These are phyloP conservation scores for Peniophora sp. DNA, from an alignment of 1,284 basidiomycete species.

Conservation along the genomic window DNA sequence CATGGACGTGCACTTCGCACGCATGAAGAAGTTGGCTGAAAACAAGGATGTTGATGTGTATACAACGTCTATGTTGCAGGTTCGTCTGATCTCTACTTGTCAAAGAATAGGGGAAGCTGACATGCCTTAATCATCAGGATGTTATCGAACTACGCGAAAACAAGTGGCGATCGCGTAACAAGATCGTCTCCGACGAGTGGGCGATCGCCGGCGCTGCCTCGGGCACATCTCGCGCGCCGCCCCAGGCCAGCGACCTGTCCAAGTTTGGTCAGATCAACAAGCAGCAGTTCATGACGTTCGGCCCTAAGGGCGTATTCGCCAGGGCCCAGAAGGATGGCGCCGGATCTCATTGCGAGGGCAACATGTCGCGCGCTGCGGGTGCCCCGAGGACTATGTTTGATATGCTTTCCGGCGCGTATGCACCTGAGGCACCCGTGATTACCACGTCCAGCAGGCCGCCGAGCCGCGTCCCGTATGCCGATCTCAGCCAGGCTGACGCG, in stretches of 20 bases:
- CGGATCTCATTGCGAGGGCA: slow-evolving; percentile 45
- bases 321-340: slow-evolving; percentile 40
- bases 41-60: slow-evolving; percentile 73
- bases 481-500: slow-evolving; percentile 26
- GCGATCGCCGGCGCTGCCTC: slow-evolving; percentile 55
- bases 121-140: slow-evolving; percentile 14
- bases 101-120: background rate
- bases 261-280: slow-evolving; percentile 82
- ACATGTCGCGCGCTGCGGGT: slow-evolving; percentile 72
- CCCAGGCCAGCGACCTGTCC: slow-evolving; percentile 80
- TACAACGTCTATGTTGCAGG: slow-evolving; percentile 94
- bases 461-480: slow-evolving; percentile 43
- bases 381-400: slow-evolving; percentile 80
- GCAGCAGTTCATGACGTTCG: slow-evolving; percentile 58
- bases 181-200: slow-evolving; percentile 74
- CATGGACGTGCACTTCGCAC: slow-evolving; percentile 89
- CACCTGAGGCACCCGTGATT: slow-evolving; percentile 40
- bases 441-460: slow-evolving; percentile 40
- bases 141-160: slow-evolving; percentile 83
- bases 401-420: slow-evolving; percentile 46
- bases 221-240: slow-evolving; percentile 50
- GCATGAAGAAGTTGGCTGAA: slow-evolving; percentile 79
- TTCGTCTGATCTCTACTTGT: slow-evolving; percentile 28
- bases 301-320: slow-evolving; percentile 33
- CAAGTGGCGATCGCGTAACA: slow-evolving; percentile 74